A percentile compares a stretch with the other conserved stretches of the same genome.
These are phyloP conservation scores for Trichoderma atrobrunneum DNA, from an alignment of 2,329 filamentous ascomycete genomes.

Conservation along the genomic window DNA sequence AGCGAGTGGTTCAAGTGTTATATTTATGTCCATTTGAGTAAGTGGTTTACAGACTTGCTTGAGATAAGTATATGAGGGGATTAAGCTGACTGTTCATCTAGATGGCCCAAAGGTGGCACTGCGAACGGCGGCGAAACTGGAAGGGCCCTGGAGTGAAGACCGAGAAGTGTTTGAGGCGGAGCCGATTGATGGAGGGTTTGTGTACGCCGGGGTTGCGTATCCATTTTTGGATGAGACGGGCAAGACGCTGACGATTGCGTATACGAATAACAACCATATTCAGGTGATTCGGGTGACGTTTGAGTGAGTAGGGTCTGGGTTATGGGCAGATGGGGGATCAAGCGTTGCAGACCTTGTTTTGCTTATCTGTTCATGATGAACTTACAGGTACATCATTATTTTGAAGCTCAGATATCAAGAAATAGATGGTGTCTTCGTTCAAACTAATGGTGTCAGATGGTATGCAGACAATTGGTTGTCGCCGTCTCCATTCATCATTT, in stretches of 20 bases:
- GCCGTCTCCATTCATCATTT: neutral
- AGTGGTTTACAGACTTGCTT: neutral
- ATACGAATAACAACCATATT: conserved; percentile 40
- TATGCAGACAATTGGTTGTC: neutral
- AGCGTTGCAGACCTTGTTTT: neutral
- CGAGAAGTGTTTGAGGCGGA: conserved; percentile 35
- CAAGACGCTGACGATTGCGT: conserved; percentile 37
- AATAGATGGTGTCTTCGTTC: neutral
- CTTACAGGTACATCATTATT: neutral
- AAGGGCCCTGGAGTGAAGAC: conserved; percentile 39
- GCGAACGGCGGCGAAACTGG: conserved; percentile 27
- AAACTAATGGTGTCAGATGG: neutral
- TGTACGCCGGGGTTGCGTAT: conserved; percentile 39
- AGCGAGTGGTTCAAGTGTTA: conserved; percentile 36
- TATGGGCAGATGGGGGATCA: neutral
- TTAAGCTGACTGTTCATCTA: neutral
- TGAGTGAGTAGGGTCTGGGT: neutral
- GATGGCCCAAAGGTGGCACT: conserved; percentile 18
- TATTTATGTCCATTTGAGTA: conserved; percentile 33
- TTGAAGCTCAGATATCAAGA: neutral
- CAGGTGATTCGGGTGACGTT: conserved; percentile 37
- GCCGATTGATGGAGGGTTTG: conserved; percentile 31
- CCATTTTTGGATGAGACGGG: conserved; percentile 38
- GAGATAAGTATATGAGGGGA: too few species aligned
- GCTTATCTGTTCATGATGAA: too few species aligned